Evolutionary conservation across 768 basidiomycete genomes (phyloP), one percentile per base, ranked within the genome.

Genomic region (Podaxis sp.): DNA sequence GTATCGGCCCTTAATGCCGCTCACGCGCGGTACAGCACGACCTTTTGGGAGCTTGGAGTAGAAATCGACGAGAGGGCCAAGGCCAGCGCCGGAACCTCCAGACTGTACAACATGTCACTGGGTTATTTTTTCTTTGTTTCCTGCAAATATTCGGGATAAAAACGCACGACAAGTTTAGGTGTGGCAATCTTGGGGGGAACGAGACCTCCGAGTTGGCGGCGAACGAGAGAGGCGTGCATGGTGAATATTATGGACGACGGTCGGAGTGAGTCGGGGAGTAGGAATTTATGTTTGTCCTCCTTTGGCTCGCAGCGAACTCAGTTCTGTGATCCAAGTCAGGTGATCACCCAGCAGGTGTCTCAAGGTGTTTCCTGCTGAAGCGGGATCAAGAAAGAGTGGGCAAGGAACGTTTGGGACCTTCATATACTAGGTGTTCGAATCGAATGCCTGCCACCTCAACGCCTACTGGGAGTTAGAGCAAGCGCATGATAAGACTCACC

Each of bases 31-130:
- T 17, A 91, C 80, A 38, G 87, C 84, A 43, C 85, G 79, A 51
- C 96, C 96, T 75, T 98, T 98, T 66, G 95, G 96, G 55, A 98
- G 85, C 77, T 94, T 96, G 64, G 92, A 94, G 82, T 98, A 98
- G 78, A 97, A 98, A 68, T 93, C 87, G 66, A 97, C 94, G 72
- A 98, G 89, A 36, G 88, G 87, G 62, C 83, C 80, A 57, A 96
- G 90, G 65, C 91, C 87, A 49, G 85, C 86, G 49, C 93, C 93
- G 58, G 90, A 85, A 59, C 89, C 91, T 57, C 91, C 86, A 59
- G 91, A 87, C 94, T 95, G 69, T 62, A 25, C 17, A 53, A 49
- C 41, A 53, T 19, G 46, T 57, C 49, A 63, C 29, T 50, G 29
- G 19, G 36, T 50, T 33, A 27, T 4, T 7, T 27, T n/a, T 46